Percentiles rank a stretch among this genome's conserved stretches.
These are phyloP conservation scores for Solanum ossicruentum DNA, from an alignment of 257 asterid species.

Conservation along the genomic window DNA sequence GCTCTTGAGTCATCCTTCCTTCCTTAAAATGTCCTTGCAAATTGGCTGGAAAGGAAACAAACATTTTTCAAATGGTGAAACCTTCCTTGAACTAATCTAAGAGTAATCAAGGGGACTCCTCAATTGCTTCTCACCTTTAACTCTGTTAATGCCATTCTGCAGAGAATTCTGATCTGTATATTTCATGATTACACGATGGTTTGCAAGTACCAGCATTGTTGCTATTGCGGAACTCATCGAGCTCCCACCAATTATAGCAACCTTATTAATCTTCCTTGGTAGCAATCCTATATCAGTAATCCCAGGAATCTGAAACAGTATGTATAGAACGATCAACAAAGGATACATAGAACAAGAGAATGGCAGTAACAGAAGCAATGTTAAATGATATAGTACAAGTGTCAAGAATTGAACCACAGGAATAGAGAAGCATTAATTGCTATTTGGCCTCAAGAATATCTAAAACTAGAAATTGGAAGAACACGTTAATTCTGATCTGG, in stretches of 20 bases:
- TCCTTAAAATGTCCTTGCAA: conserved; percentile 74
- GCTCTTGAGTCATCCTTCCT: conserved; percentile 72
- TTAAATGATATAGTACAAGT: background rate
- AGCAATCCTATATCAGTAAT: conserved; percentile 67
- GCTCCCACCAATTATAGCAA: conserved; percentile 92
- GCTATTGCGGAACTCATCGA: conserved; percentile 98
- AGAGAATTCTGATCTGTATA: conserved; percentile 84
- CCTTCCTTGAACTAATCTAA: background rate
- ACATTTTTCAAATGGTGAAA: background rate
- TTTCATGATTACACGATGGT: conserved; percentile 64
- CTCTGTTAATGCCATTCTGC: conserved; percentile 69
- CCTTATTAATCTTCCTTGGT: conserved; percentile 74
- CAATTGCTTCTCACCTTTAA: conserved; percentile 42
- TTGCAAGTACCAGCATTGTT: conserved; percentile 64
- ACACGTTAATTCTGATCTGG: background rate
- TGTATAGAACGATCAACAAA: background rate
- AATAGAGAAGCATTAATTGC: background rate
- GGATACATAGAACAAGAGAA: background rate
- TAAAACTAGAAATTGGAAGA: background rate
- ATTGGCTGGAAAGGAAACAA: conserved; percentile 38
- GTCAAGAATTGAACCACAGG: background rate
- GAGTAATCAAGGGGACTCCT: background rate
- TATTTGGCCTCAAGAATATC: background rate
- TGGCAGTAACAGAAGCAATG: background rate
- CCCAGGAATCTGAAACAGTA: conserved; percentile 68